Base-by-base conservation (phyloP, 768 basidiomycete genomes). In the Pleurotus cornucopiae region DNA sequence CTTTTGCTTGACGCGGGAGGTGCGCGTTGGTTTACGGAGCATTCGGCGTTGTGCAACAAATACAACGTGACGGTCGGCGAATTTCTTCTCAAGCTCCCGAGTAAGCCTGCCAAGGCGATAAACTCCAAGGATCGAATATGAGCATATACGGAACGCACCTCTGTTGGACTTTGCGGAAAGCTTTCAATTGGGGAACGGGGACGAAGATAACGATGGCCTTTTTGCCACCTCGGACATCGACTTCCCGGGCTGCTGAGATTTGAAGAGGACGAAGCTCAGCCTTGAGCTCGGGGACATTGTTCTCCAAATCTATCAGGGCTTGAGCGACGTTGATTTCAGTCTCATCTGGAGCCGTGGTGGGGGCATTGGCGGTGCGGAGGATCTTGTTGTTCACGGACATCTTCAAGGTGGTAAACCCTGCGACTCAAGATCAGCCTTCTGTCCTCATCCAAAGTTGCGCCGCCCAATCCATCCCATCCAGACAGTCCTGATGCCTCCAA, bases 171-270 rank as follows among this genome's bases (percentile, higher is more conserved):
- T 96, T 98, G 79, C 89, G 93, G 89, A 95, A 99, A 13, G 95
- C 96, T 80, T 98, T 98, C 74, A 96, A 72, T 76, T 95, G 93
- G 62, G 96, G 94, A 49, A 96, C 89, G 56, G 97, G 97, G 46
- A 98, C 95, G 69, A 99, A 99, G 73, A 99, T 79, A 61, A 99
- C 93, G 66, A 99, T 95, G 52, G 97, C 97, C 82, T 98, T 99
- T 81, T 97, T 98, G 69, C 97, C 97, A 61, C 96, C 97, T 67
- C 94, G 92, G 65, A 98, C 95, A 70, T 99, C 97, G 63, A 99
- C 91, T 77, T 99, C 97, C 68, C 94, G 94, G 62, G 97, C 97
- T 61, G 95, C 92, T 63, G 94, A 96, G 76, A 99, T 98, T 71
- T 98, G 94, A 63, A 99, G 86, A 58, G 88, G 85, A 48, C 95